phyloP scores from a whole-genome alignment of 345 rosid species.

The Orychophragmus violaceus region DNA sequence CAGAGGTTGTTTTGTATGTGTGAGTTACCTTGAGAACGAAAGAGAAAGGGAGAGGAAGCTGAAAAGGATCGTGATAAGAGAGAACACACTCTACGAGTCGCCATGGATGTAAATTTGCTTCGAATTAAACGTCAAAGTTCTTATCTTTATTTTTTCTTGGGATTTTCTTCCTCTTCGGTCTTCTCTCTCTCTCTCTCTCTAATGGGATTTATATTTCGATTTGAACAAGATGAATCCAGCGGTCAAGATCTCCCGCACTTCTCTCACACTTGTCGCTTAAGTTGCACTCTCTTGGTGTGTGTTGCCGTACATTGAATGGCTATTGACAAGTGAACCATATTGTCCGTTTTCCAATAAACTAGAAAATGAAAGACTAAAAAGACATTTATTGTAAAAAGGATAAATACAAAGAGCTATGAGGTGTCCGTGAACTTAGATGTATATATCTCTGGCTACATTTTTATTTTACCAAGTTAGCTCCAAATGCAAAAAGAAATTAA shows the following conservation, averaged over 20 bases:
- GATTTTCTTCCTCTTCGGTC: neutral
- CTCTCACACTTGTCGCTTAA: slow-evolving; percentile 19
- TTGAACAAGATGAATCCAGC: slow-evolving; percentile 11
- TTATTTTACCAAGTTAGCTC: neutral
- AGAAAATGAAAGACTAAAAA: neutral
- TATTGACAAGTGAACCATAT: neutral
- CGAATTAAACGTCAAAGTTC: neutral
- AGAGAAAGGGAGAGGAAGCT: slow-evolving; percentile 37
- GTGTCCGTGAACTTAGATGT: neutral
- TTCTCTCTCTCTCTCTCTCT: neutral
- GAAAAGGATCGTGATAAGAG: slow-evolving; percentile 47
- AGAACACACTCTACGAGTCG: slow-evolving; percentile 54
- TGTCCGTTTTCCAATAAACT: neutral
- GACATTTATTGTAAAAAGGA: neutral
- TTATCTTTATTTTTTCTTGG: slow-evolving; percentile 8
- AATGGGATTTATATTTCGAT: neutral
- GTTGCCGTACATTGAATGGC: slow-evolving; percentile 21
- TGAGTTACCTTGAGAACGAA: slow-evolving; percentile 40
- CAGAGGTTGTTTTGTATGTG: neutral
- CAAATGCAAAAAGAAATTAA: neutral
- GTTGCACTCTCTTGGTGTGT: neutral
- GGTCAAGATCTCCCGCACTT: slow-evolving; percentile 12
- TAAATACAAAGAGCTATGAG: neutral
- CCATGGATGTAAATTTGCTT: slow-evolving; percentile 35
- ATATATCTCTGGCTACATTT: neutral